phyloP scores from a whole-genome alignment of 2,329 filamentous ascomycete genomes.

The Corynespora cassiicola region DNA sequence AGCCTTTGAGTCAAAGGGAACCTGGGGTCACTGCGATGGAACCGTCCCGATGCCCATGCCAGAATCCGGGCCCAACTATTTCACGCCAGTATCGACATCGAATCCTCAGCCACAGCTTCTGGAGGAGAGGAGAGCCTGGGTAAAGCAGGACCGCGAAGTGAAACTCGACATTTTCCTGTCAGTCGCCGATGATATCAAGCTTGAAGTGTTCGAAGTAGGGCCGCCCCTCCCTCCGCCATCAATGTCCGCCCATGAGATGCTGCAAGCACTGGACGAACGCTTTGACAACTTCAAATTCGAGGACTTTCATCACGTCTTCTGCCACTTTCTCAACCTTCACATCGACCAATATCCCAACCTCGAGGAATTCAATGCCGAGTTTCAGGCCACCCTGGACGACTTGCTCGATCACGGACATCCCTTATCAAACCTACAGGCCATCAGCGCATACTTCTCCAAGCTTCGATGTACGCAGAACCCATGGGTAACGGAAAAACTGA shows the following conservation, averaged over 20 bases:
- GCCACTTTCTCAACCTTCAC: conserved; percentile 45
- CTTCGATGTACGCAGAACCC: conserved; percentile 45
- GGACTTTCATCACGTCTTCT: conserved; percentile 45
- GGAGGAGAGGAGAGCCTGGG: conserved; percentile 42
- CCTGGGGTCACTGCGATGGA: conserved; percentile 43
- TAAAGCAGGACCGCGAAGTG: conserved; percentile 42
- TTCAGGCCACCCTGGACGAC: conserved; percentile 37
- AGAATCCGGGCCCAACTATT: conserved; percentile 25
- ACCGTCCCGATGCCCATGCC: conserved; percentile 42
- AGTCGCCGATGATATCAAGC: conserved; percentile 43
- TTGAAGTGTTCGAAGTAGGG: conserved; percentile 43
- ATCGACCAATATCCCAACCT: conserved; percentile 40
- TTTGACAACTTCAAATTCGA: conserved; percentile 39
- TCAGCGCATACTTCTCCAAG: conserved; percentile 47
- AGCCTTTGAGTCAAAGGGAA: conserved; percentile 37
- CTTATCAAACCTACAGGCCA: conserved; percentile 41
- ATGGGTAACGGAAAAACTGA: conserved; percentile 41
- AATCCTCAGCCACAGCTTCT: conserved; percentile 38
- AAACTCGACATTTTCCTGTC: conserved; percentile 46
- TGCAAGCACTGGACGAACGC: conserved; percentile 35
- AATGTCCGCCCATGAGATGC: conserved; percentile 39
- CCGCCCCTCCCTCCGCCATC: conserved; percentile 40
- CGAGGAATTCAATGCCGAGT: conserved; percentile 44
- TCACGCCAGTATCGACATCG: conserved; percentile 21
- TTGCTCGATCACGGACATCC: conserved; percentile 41